These are phyloP conservation scores for Fusarium piperis DNA, from an alignment of 2,329 filamentous ascomycete species.

Conservation along the genomic window DNA sequence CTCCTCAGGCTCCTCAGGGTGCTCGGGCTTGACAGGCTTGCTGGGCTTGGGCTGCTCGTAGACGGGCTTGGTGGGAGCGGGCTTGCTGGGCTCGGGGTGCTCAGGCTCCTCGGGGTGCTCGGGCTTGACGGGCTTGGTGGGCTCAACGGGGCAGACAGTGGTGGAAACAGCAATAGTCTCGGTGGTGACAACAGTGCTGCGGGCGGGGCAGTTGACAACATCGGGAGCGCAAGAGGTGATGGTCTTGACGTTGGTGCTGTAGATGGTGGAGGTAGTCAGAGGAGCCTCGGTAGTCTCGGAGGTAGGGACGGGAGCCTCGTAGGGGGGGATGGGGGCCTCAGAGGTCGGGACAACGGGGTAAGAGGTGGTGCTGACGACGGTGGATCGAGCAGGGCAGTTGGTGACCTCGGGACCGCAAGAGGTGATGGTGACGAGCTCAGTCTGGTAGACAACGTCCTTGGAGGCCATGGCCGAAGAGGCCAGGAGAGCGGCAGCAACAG, in stretches of 20 bases:
- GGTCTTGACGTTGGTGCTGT: conserved; percentile 67
- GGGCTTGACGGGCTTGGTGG: conserved; percentile 17
- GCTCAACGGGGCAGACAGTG: conserved; percentile 52
- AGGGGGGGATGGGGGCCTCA: conserved; percentile 49
- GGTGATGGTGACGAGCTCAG: conserved; percentile 69
- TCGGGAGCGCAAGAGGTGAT: conserved; percentile 69
- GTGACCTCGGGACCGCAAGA: conserved; percentile 57
- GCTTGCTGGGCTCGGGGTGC: conserved; percentile 19
- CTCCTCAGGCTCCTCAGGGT: conserved; percentile 23
- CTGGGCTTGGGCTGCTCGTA: conserved; percentile 34
- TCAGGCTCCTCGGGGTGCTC: conserved; percentile 24
- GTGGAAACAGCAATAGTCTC: conserved; percentile 52
- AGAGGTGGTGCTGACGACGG: conserved; percentile 33
- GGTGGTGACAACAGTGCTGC: conserved; percentile 49
- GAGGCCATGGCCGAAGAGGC: conserved; percentile 48
- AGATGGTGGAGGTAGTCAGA: conserved; percentile 64
- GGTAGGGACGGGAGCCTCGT: conserved; percentile 41
- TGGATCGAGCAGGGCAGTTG: conserved; percentile 41
- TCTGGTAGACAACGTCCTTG: conserved; percentile 61
- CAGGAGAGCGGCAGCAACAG: conserved; percentile 60
- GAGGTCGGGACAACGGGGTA: conserved; percentile 27
- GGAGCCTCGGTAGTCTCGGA: conserved; percentile 50
- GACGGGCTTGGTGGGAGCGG: conserved; percentile 21
- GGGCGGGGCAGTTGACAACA: conserved; percentile 69
- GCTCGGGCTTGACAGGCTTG: conserved; percentile 5